Percentiles rank a stretch among this genome's conserved stretches.
Evolutionary conservation across 2,329 filamentous ascomycete genomes (phyloP).

Genomic region (Ploettnerulaceae sp.): DNA sequence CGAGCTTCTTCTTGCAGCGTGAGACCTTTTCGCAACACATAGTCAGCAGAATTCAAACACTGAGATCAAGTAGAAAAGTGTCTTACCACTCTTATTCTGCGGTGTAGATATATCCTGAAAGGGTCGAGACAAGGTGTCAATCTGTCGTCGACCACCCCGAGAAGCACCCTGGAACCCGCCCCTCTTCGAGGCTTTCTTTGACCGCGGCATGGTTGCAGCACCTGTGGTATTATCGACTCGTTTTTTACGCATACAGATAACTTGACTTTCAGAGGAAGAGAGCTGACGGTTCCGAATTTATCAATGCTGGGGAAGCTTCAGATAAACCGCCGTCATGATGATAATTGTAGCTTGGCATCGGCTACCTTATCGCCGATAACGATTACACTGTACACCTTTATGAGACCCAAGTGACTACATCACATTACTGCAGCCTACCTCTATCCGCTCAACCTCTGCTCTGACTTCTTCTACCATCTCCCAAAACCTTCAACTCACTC

Average conservation of each 20-base stretch:
- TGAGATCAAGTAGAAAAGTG: neutral
- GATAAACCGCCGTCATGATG: too few relatives aligned
- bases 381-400: too few relatives aligned
- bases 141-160: slow-evolving; percentile 10
- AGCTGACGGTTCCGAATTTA: too few relatives aligned
- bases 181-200: slow-evolving; percentile 18
- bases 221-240: neutral
- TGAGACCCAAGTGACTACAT: too few relatives aligned
- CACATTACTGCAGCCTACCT: too few relatives aligned
- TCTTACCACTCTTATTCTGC: slow-evolving; percentile 19
- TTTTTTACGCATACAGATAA: neutral
- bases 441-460: too few relatives aligned
- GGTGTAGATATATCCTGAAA: slow-evolving; percentile 21
- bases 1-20: slow-evolving; percentile 52
- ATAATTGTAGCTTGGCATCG: too few relatives aligned
- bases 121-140: slow-evolving; percentile 20
- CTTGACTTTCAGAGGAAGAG: neutral
- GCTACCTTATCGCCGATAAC: slow-evolving; percentile 8
- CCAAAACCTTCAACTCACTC: too few relatives aligned
- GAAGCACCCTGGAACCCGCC: slow-evolving; percentile 13
- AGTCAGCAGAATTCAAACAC: neutral
- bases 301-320: too few relatives aligned
- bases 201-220: slow-evolving; percentile 19
- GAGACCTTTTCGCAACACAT: slow-evolving; percentile 30
- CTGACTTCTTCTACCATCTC: too few relatives aligned